phyloP scores from a whole-genome alignment of 2,329 filamentous ascomycete genomes.

The Sclerotiophoma versabilis region DNA sequence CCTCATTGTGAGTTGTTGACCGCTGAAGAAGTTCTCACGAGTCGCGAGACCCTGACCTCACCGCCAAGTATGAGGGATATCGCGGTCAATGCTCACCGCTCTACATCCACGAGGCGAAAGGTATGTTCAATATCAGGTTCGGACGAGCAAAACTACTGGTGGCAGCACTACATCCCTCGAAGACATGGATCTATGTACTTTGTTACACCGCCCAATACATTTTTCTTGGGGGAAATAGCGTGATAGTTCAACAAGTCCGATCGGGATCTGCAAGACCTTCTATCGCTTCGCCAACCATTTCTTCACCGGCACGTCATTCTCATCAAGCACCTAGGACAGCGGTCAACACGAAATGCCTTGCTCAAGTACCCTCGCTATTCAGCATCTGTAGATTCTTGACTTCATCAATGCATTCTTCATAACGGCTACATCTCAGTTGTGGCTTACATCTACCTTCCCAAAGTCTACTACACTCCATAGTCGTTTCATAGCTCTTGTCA shows the following conservation, averaged over 20 bases:
- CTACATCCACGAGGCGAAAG: neutral
- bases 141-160: neutral
- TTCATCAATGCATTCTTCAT: too few relatives aligned
- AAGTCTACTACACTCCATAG: too few relatives aligned
- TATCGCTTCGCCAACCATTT: neutral
- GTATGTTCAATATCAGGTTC: neutral
- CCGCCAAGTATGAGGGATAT: neutral
- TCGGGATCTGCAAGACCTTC: too few relatives aligned
- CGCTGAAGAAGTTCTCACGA: neutral
- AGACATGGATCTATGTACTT: neutral
- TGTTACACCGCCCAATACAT: neutral
- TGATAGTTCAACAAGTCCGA: neutral
- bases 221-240: too few relatives aligned
- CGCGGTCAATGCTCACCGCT: conserved; percentile 5
- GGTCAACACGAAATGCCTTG: too few relatives aligned
- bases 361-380: too few relatives aligned
- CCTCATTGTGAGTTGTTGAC: neutral
- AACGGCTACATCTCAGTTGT: too few relatives aligned
- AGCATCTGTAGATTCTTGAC: too few relatives aligned
- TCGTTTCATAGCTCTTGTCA: too few relatives aligned
- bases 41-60: neutral
- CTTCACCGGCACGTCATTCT: neutral
- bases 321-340: too few relatives aligned
- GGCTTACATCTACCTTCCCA: too few relatives aligned
- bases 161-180: neutral